A percentile compares a stretch with the other conserved stretches of the same genome.
phyloP scores from a whole-genome alignment of 2,329 filamentous ascomycete genomes.

The Cordyceps farinosa region DNA sequence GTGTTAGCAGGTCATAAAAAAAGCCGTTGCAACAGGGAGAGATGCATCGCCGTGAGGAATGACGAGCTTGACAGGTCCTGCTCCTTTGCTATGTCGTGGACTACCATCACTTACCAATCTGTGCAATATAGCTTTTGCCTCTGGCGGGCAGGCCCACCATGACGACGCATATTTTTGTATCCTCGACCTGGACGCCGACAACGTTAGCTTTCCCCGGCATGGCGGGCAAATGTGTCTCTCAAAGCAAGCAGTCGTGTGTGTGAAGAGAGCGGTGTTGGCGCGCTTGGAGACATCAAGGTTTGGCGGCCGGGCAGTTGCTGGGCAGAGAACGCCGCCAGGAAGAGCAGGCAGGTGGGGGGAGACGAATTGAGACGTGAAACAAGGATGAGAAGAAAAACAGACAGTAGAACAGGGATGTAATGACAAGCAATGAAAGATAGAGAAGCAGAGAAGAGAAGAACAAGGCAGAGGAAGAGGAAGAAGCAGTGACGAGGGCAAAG shows the following conservation, averaged over 20 bases:
- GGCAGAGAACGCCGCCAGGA: not conserved
- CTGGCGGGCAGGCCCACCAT: conserved; percentile 96
- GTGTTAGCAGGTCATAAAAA: conserved; percentile 4
- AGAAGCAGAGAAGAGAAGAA: conserved; percentile 14
- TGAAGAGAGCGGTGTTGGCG: conserved; percentile 6
- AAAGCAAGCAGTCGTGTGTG: conserved; percentile 8
- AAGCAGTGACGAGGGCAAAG: conserved; percentile 16
- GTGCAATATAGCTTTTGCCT: conserved; percentile 95
- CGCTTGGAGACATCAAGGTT: conserved; percentile 4
- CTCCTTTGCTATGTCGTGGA: conserved; percentile 9
- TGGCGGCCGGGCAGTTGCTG: not conserved
- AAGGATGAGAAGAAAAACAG: not conserved
- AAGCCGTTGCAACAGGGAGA: not conserved
- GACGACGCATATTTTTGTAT: conserved; percentile 94
- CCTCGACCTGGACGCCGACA: conserved; percentile 81
- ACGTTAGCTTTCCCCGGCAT: conserved; percentile 58
- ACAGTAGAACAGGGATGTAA: conserved; percentile 3
- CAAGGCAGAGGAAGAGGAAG: conserved; percentile 7
- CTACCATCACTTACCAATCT: conserved; percentile 67
- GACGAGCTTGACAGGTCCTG: not conserved
- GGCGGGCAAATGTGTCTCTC: conserved; percentile 10
- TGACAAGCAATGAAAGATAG: not conserved
- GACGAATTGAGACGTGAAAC: not conserved
- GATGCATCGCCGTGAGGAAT: not conserved
- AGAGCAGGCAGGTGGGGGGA: not conserved